These are phyloP conservation scores for Irpex lacteus DNA, from an alignment of 1,284 basidiomycete genomes.

Conservation along the genomic window DNA sequence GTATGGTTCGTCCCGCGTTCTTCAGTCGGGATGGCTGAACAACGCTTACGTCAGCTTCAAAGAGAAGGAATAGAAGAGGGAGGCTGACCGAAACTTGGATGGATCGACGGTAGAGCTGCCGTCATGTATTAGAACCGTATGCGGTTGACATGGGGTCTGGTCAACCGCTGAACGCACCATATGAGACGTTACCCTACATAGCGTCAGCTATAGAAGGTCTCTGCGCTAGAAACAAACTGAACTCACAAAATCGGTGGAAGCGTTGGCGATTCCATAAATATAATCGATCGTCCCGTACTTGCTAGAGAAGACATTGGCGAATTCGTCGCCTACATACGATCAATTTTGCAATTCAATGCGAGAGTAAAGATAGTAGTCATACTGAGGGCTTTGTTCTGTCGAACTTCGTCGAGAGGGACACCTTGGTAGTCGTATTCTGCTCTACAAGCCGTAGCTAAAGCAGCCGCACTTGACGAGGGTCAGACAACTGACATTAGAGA, in stretches of 20 bases:
- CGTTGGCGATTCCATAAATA: constrained; percentile 21
- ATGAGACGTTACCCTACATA: constrained; percentile 62
- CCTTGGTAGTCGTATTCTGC: constrained; percentile 40
- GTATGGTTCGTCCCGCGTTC: constrained; percentile 69
- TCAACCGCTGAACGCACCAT: constrained; percentile 37
- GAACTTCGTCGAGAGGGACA: constrained; percentile 44
- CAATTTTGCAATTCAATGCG: background rate
- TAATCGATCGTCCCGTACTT: constrained; percentile 26
- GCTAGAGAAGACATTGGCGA: constrained; percentile 24
- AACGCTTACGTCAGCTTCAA: background rate
- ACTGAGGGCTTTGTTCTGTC: constrained; percentile 64
- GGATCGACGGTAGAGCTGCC: constrained; percentile 35
- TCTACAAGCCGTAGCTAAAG: constrained; percentile 66
- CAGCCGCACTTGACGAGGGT: constrained; percentile 53
- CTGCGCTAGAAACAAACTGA: background rate
- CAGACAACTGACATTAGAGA: background rate
- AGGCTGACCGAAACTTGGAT: constrained; percentile 56
- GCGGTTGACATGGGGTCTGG: background rate
- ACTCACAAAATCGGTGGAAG: constrained; percentile 32
- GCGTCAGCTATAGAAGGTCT: background rate
- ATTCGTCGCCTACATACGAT: constrained; percentile 24
- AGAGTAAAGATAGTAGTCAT: constrained; percentile 9
- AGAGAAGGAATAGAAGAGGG: background rate
- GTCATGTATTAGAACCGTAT: constrained; percentile 3
- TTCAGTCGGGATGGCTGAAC: constrained; percentile 62